Percentiles rank a stretch among this genome's conserved stretches.
phyloP scores from a whole-genome alignment of 1,284 basidiomycete genomes.

The Ustilago curta region DNA sequence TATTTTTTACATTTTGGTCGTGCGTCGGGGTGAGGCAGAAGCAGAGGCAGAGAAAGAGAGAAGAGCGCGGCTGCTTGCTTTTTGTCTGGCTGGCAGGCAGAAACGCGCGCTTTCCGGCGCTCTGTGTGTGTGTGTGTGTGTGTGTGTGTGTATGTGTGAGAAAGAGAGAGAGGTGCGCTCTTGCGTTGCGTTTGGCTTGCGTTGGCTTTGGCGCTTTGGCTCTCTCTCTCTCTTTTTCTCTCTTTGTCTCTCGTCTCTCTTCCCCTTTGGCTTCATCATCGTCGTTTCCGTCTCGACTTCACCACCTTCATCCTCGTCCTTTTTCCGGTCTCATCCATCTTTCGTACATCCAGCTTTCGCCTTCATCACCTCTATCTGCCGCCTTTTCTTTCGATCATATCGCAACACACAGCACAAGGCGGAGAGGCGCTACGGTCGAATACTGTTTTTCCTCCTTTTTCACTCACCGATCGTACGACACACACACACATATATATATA shows the following conservation, averaged over 20 bases:
- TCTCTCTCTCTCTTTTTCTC: not conserved
- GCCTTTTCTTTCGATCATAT: not conserved
- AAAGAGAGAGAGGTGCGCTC: no score
- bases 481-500: slow-evolving; percentile 1
- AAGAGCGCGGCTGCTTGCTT: no score
- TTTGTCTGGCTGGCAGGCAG: no score
- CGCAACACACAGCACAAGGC: not conserved
- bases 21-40: no score
- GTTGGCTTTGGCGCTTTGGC: slow-evolving; percentile 1
- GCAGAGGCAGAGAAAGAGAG: no score
- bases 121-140: not conserved
- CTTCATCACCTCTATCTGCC: not conserved
- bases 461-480: slow-evolving; percentile 13
- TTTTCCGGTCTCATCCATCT: not conserved
- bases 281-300: not conserved
- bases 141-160: no score
- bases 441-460: not conserved
- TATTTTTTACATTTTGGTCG: not conserved
- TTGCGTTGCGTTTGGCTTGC: not conserved
- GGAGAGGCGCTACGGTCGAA: not conserved
- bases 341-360: not conserved
- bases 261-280: slow-evolving; percentile 2
- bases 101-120: not conserved
- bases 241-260: not conserved
- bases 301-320: not conserved